These are phyloP conservation scores for Nigrograna mackinnonii DNA, from an alignment of 2,329 filamentous ascomycete genomes.

Conservation along the genomic window DNA sequence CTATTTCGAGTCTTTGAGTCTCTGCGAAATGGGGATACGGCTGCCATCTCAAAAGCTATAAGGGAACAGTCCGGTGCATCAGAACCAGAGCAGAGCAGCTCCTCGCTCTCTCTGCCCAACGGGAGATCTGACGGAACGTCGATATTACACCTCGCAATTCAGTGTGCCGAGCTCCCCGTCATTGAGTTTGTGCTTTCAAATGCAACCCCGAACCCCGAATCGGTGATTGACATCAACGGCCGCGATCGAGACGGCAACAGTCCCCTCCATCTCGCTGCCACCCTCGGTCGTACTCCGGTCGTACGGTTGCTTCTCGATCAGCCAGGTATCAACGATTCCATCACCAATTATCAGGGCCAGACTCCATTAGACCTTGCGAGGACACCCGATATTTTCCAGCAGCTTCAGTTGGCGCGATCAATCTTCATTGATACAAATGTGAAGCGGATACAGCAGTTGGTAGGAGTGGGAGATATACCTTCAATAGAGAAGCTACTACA, in stretches of 20 bases:
- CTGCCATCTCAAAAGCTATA: constrained; percentile 84
- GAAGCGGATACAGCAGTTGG: constrained; percentile 79
- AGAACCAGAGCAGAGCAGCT: constrained; percentile 53
- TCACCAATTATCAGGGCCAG: constrained; percentile 82
- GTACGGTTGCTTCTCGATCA: constrained; percentile 85
- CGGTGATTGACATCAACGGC: constrained; percentile 80
- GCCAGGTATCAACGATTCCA: constrained; percentile 82
- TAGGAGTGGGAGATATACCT: constrained; percentile 74
- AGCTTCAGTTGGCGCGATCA: constrained; percentile 86
- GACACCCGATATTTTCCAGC: constrained; percentile 93
- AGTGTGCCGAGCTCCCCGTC: constrained; percentile 90
- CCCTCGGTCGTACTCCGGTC: constrained; percentile 76
- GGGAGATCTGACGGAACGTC: constrained; percentile 75
- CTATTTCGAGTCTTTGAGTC: constrained; percentile 96
- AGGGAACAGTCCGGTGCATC: constrained; percentile 58
- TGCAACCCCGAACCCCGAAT: constrained; percentile 53
- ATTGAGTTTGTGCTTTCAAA: constrained; percentile 91
- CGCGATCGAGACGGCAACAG: constrained; percentile 95
- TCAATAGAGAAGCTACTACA: constrained; percentile 78
- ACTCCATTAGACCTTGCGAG: constrained; percentile 86
- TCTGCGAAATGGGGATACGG: constrained; percentile 85
- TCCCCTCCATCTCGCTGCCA: constrained; percentile 83
- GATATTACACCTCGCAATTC: constrained; percentile 89
- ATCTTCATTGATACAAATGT: constrained; percentile 88
- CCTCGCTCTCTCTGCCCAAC: constrained; percentile 46